Evolutionary conservation across 2,329 filamentous ascomycete genomes (phyloP).

Genomic region (Bipolaris zeicola): DNA sequence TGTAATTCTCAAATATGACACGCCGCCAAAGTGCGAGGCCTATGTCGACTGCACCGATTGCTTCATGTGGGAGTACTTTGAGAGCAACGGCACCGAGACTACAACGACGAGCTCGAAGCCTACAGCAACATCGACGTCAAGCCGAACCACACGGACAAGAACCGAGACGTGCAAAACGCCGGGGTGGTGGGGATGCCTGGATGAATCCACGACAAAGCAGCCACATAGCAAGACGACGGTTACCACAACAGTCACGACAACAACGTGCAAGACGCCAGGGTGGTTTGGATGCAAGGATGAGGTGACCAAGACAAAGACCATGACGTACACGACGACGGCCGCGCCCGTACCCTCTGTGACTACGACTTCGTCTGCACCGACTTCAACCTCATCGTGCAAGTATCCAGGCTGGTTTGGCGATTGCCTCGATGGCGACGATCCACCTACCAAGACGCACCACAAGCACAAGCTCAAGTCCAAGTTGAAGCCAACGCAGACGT

Average conservation of each 20-base stretch:
- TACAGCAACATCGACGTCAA: constrained; percentile 62
- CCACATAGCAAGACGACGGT: constrained; percentile 55
- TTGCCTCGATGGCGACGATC: constrained; percentile 56
- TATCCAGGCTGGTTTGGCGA: constrained; percentile 56
- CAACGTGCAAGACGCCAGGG: constrained; percentile 60
- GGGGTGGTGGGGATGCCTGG: constrained; percentile 86
- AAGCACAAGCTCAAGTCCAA: constrained; percentile 11
- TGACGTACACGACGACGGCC: constrained; percentile 37
- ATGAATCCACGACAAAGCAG: constrained; percentile 61
- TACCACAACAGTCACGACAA: constrained; percentile 45
- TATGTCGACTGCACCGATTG: constrained; percentile 86
- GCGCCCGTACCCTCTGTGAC: constrained; percentile 35
- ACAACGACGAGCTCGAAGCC: constrained; percentile 62
- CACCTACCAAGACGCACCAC: constrained; percentile 42
- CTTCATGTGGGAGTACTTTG: constrained; percentile 90
- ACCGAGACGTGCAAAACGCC: constrained; percentile 90
- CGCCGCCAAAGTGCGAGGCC: constrained; percentile 74
- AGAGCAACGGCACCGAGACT: constrained; percentile 83
- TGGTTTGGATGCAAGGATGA: constrained; percentile 71
- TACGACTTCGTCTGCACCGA: constrained; percentile 39
- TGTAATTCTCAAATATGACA: constrained; percentile 82
- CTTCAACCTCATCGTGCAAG: constrained; percentile 49
- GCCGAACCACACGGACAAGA: constrained; percentile 59
- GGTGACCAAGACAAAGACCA: constrained; percentile 43
- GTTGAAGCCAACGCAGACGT: too few relatives aligned